Conservation (phyloP, 768 basidiomycete species). For the Boletus reticuloceps region DNA sequence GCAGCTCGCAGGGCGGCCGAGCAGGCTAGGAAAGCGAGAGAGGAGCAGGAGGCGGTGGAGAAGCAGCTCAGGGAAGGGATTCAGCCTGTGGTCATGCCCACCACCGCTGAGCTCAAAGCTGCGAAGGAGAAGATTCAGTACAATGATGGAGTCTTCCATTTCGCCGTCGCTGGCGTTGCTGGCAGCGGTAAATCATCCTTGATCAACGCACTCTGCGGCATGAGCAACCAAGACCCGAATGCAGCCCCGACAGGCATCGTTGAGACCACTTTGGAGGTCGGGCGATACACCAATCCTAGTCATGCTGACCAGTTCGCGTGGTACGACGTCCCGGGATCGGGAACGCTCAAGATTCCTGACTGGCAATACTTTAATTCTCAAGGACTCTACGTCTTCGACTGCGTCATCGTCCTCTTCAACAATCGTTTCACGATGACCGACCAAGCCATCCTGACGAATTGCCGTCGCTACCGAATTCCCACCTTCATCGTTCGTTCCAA, state of each 20-base stretch:
- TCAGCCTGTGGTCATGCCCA: constrained; percentile 31
- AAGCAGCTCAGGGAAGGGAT: constrained; percentile 24
- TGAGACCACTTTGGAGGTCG: constrained; percentile 32
- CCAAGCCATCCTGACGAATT: constrained; percentile 33
- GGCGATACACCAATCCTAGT: constrained; percentile 29
- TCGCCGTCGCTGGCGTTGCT: constrained; percentile 29
- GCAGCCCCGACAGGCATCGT: constrained; percentile 33
- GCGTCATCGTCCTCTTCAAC: constrained; percentile 34
- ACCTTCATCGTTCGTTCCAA: constrained; percentile 37
- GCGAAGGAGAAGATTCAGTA: constrained; percentile 27
- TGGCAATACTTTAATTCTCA: constrained; percentile 40
- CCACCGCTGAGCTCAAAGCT: constrained; percentile 22
- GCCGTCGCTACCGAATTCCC: constrained; percentile 34
- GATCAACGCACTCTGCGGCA: constrained; percentile 34
- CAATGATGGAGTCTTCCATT: constrained; percentile 29
- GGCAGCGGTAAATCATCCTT: constrained; percentile 33
- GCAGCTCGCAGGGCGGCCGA: constrained; percentile 23
- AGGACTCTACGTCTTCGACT: constrained; percentile 38
- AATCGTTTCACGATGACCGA: constrained; percentile 37
- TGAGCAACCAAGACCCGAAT: constrained; percentile 20
- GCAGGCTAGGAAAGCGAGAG: constrained; percentile 19
- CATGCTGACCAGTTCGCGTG: constrained; percentile 28
- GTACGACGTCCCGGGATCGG: constrained; percentile 40
- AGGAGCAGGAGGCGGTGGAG: constrained; percentile 22
- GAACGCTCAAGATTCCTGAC: constrained; percentile 33